Base-by-base conservation (phyloP, 768 basidiomycete species). In the Trametes meyenii region DNA sequence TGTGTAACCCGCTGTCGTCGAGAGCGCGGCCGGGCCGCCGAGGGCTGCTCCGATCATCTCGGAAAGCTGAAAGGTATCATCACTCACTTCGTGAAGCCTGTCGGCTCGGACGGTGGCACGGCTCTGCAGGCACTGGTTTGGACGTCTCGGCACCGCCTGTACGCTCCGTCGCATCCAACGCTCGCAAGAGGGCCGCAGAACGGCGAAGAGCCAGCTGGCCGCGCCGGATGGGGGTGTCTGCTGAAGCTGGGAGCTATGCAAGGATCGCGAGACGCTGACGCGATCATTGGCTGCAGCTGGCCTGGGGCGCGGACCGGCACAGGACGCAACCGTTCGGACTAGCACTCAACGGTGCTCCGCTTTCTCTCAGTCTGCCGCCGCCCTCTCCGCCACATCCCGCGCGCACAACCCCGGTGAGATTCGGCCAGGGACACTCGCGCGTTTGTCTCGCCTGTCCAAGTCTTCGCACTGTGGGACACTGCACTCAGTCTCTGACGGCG, bases 191-290 rank as follows among this genome's bases (percentile, higher is more conserved):
- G n/a, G n/a, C n/a, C n/a, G 21, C 46, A 24, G 11, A 13, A 10
- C 21, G 46, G 24, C 21, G 21, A 24, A 23, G 21, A 23, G 46
- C 12, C n/a, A n/a, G n/a, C 8, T n/a, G 35, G 35, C 3, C 16
- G 50, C 29, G 29, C 29, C 29, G 14, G 35, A 36, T 51, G 36
- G 13, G 54, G 33, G 42, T 43, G 43, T n/a, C 40, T 29, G 48
- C n/a, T 48, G 46, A 6, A 26, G 23, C 12, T 10, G 46, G 16
- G 33, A 14, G 26, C 10, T 19, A n/a, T n/a, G n/a, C n/a, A n/a
- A 48, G n/a, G 35, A n/a, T 42, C n/a, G 53, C 50, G 54, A 55
- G 48, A 61, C 50, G 50, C 56, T 58, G 55, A 62, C 61, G 61
- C 55, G 61, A 60, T 53, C 50, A 44, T 46, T 44, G 56, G 56